Evolutionary conservation across 768 basidiomycete genomes (phyloP), one percentile per base, ranked within the genome.

Genomic region (Amanita exitialis): DNA sequence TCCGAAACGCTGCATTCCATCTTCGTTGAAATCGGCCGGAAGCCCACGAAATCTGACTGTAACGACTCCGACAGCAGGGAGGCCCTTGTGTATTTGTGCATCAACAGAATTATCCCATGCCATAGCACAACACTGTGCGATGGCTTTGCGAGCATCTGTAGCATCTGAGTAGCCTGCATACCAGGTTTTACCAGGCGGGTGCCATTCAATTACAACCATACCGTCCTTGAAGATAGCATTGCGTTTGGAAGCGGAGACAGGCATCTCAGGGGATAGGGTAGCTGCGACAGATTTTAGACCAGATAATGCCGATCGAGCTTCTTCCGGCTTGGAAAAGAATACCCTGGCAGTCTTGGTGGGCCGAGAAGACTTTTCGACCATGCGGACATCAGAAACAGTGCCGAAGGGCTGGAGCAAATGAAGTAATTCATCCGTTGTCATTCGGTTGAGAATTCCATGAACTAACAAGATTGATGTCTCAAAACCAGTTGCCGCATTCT

Each of bases 391-490:
- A 0, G 67, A 58, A 4, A 81, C 68, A 15, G 68, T 59, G 1
- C 82, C 82, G 54, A 77, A 83, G 0, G 64, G 63, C 0, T 57
- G 43, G 15, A 85, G 65, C 0, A 80, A 47, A 1, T 57, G 36
- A 3, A 54, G 54, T 7, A 90, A 52, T 0, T 65, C 63, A 0
- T 53, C 57, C 0, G 65, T 55, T 1, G 66, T 62, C 12, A 73
- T 66, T 0, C 54, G 53, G 0, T 54, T 35, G 0, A 77, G 75
- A 3, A 90, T 58, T 20, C 81, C 76, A 4, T 69, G 67, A 1
- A 90, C 54, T 34, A 72, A 66, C 7, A 89, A 59, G 69, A 78
- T 79, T 5, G 74, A 75, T 0, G 82, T 81, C 57, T 91, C 87
- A 37, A 88, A 83, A 1, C 81, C 81, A 1, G 86, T 88, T 6